A percentile compares a stretch with the other conserved stretches of the same genome.
Conservation (phyloP, 257 asterid genomes). For the Dorcoceras hygrometricum region DNA sequence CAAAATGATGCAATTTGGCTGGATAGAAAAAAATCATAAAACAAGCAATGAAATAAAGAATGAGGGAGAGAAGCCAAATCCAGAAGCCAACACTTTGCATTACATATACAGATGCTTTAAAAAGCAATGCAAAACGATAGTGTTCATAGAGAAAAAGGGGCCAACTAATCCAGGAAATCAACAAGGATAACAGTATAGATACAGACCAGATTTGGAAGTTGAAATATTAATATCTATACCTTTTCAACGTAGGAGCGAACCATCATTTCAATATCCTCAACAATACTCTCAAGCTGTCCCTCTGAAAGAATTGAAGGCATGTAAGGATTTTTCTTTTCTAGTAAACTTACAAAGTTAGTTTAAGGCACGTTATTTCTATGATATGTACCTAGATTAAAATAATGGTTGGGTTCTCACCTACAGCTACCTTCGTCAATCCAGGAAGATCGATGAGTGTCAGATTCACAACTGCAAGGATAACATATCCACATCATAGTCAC, state of each 20-base stretch:
- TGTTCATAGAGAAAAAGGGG: background rate
- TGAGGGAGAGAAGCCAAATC: background rate
- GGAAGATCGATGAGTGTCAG: slow-evolving; percentile 97
- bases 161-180: slow-evolving; percentile 11
- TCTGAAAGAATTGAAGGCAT: slow-evolving; percentile 45
- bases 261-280: slow-evolving; percentile 94
- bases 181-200: background rate
- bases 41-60: slow-evolving; percentile 1
- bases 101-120: slow-evolving; percentile 18
- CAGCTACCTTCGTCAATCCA: slow-evolving; percentile 95
- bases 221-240: slow-evolving; percentile 39
- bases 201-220: background rate
- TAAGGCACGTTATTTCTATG: slow-evolving; percentile 2
- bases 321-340: slow-evolving; percentile 21
- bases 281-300: slow-evolving; percentile 89
- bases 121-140: background rate
- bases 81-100: slow-evolving; percentile 9
- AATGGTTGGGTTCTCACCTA: slow-evolving; percentile 60
- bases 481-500: slow-evolving; percentile 12
- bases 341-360: slow-evolving; percentile 13
- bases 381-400: slow-evolving; percentile 20
- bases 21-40: slow-evolving; percentile 25
- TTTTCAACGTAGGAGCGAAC: slow-evolving; percentile 95
- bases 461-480: slow-evolving; percentile 72
- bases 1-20: slow-evolving; percentile 94